Evolutionary conservation across 768 basidiomycete genomes (phyloP), one percentile per base, ranked within the genome.

Genomic region (Pisolithus marmoratus): DNA sequence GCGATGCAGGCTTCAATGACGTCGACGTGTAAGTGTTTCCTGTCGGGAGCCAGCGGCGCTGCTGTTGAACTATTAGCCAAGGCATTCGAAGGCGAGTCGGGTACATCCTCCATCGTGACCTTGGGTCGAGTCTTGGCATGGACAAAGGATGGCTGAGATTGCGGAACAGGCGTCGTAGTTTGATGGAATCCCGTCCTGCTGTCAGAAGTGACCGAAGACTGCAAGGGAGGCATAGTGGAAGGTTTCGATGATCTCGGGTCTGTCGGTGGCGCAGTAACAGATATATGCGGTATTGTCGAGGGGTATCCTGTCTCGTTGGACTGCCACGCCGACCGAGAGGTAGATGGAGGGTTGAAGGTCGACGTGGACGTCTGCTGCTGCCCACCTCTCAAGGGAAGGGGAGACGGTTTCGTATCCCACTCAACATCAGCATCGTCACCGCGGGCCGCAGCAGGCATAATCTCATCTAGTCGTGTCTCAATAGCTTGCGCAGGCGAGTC

Each of bases 101-200:
- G 46, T 9, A 60, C 59, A 45, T 68, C 63, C 49, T 69, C 66
- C 6, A 68, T 38, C 5, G 62, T 66, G 47, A 60, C 63, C 49
- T 60, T 69, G 27, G 58, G 58, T 51, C 66, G 63, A 24, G 48
- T 15, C 46, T 45, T 53, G 38, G 54, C 46, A 42, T 41, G 23
- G 22, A 52, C 46, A 19, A 46, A 45, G 9, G 46, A 51, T 19
- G 57, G 47, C 22, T 56, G 57, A n/a, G 50, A 40, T 4, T 61
- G 51, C 42, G 50, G 31, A 38, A 46, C 37, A 5, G 54, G 51
- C 23, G 53, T 50, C 11, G 52, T 46, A 26, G 62, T 56, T 27
- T 59, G 58, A 47, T 38, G 26, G 54, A 42, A 50, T 24, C 2
- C 54, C 17, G n/a, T n/a, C 34, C 24, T 38, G n/a, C 8, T 45